Evolutionary conservation across 1,284 basidiomycete genomes (phyloP), one percentile per base, ranked within the genome.

Genomic region (Ustilago trichophora): DNA sequence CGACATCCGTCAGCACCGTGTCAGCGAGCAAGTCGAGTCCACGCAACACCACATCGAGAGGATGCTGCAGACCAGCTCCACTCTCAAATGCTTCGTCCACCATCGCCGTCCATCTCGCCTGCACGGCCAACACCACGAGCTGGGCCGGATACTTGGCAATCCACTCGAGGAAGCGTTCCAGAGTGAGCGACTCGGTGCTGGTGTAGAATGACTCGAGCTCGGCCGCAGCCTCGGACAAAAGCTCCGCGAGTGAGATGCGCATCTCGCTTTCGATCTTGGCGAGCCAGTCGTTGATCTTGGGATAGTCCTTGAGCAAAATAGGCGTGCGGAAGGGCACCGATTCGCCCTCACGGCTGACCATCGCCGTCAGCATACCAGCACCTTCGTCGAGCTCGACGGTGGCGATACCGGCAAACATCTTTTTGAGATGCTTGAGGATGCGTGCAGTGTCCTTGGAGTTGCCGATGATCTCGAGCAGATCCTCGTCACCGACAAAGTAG

Each of bases 401-500:
- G 0, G 92, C 91, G 40, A 99, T 90, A 33, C 97, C 96, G 6
- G 96, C 96, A 82, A 98, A 99, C 96, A 99, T 98, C 87, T 98
- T 98, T 85, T 97, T 97, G 66, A 99, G 86, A 83, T 98, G 96
- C 79, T 98, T 98, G 90, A 96, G 92, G 82, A 98, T 92, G 25
- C 95, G 90, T 41, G 92, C 84, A 67, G 98, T 95, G 78, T 99
- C 96, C 83, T 98, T 98, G 86, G 92, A 95, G 84, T 98, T 98
- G 69, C 96, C 96, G 65, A 99, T 97, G 77, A 99, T 98, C 83
- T 98, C 96, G 63, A 99, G 87, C 67, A 99, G 83, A 81, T 99
- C 96, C 81, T 98, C 97, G 83, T 99, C 96, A 77, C 96, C 96
- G 52, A 99, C 94, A 82, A 99, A 99, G 85, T 98, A 99, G 86